phyloP scores from a whole-genome alignment of 1,139 yeast species.

The Wickerhamomyces sp. region DNA sequence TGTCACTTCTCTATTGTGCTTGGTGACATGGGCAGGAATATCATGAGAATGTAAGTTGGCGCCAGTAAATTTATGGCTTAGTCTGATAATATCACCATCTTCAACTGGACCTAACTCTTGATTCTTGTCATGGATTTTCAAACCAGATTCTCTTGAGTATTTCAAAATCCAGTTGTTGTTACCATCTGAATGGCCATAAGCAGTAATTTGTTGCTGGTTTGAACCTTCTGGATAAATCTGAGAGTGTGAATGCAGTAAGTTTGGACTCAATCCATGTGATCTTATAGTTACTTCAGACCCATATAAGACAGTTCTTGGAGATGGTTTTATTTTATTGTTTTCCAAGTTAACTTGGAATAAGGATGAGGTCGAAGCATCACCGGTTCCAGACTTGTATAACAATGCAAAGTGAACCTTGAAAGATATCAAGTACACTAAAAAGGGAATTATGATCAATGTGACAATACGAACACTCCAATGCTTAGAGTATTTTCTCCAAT shows the following conservation, averaged over 20 bases:
- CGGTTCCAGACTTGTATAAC: constrained; percentile 74
- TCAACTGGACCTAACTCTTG: constrained; percentile 31
- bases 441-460: constrained; percentile 70
- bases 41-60: constrained; percentile 62
- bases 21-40: constrained; percentile 51
- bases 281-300: constrained; percentile 64
- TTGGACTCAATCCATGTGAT: constrained; percentile 71
- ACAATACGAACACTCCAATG: constrained; percentile 77
- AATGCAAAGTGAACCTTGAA: constrained; percentile 80
- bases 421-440: constrained; percentile 58
- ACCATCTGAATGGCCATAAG: constrained; percentile 67
- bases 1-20: constrained; percentile 55
- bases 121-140: constrained; percentile 24
- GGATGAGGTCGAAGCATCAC: constrained; percentile 70
- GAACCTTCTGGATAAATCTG: constrained; percentile 72
- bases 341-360: constrained; percentile 64
- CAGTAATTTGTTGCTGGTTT: constrained; percentile 69
- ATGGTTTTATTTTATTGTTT: constrained; percentile 42
- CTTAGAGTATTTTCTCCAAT: constrained; percentile 38
- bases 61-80: constrained; percentile 49
- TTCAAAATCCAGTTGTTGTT: constrained; percentile 63
- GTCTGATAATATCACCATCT: constrained; percentile 53
- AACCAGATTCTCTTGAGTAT: constrained; percentile 35
- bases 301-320: constrained; percentile 55
- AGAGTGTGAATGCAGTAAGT: constrained; percentile 65